A percentile compares a stretch with the other conserved stretches of the same genome.
Evolutionary conservation across 1,139 yeast genomes (phyloP).

Genomic region (Kurtzmaniella quercitrusa): DNA sequence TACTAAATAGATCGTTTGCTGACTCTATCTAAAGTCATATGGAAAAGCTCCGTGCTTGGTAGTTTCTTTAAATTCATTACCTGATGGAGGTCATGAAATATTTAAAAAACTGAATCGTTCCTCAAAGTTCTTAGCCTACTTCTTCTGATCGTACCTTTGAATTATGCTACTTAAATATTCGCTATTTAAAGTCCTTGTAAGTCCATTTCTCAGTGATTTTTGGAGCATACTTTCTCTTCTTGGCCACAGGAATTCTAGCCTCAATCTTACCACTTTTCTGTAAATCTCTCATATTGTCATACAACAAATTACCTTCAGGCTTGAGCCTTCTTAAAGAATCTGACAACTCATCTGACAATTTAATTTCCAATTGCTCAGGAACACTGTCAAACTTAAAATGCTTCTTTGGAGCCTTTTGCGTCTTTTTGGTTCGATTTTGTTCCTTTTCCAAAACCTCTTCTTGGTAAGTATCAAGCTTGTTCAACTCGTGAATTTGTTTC

Average conservation of each 20-base stretch:
- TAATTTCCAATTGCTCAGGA: slow-evolving; percentile 74
- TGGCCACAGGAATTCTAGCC: slow-evolving; percentile 68
- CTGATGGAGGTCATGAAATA: no score
- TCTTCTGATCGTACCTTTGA: neutral
- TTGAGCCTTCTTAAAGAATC: slow-evolving; percentile 79
- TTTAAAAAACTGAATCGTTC: no score
- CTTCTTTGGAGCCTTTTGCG: slow-evolving; percentile 24
- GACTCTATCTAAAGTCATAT: no score
- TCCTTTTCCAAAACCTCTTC: slow-evolving; percentile 13
- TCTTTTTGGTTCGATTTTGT: slow-evolving; percentile 21
- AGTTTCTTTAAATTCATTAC: no score
- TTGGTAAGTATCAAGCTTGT: slow-evolving; percentile 36
- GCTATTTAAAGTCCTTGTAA: slow-evolving; percentile 77
- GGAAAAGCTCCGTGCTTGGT: no score
- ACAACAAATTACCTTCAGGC: slow-evolving; percentile 86
- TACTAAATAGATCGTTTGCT: no score
- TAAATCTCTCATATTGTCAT: slow-evolving; percentile 75
- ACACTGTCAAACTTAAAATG: slow-evolving; percentile 55
- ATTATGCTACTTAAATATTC: neutral
- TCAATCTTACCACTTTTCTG: slow-evolving; percentile 87
- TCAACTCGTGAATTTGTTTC: slow-evolving; percentile 53
- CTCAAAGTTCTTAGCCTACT: no score
- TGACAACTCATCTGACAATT: slow-evolving; percentile 82
- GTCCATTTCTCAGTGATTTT: slow-evolving; percentile 90
- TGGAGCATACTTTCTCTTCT: slow-evolving; percentile 63